Percentiles rank a stretch among this genome's conserved stretches.
These are phyloP conservation scores for Dryadomyces quercus-mongolicae DNA, from an alignment of 2,329 filamentous ascomycete species.

Conservation along the genomic window DNA sequence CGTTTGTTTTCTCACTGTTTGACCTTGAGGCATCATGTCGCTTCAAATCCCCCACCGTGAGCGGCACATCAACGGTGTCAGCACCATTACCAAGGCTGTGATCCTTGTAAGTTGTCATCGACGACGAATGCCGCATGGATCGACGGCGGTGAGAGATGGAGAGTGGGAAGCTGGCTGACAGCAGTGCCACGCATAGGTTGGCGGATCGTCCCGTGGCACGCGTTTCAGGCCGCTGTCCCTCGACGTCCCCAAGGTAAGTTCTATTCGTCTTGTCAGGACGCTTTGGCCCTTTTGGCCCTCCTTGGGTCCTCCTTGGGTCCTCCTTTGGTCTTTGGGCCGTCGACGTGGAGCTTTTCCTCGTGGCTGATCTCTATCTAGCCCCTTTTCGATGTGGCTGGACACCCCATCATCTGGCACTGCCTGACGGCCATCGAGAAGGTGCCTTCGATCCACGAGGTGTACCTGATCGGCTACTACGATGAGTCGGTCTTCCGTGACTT, in stretches of 20 bases:
- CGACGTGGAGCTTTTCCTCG: neutral
- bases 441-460: constrained; percentile 84
- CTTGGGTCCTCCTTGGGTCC: neutral
- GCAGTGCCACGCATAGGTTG: constrained; percentile 50
- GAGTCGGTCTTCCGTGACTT: constrained; percentile 95
- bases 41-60: constrained; percentile 43
- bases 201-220: constrained; percentile 88
- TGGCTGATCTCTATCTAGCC: constrained; percentile 41
- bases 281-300: neutral
- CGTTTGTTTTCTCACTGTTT: neutral
- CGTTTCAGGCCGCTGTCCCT: constrained; percentile 90
- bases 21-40: constrained; percentile 29
- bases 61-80: constrained; percentile 35
- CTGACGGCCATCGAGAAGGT: constrained; percentile 85
- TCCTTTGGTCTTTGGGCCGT: neutral
- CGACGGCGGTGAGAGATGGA: neutral
- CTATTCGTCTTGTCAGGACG: neutral
- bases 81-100: constrained; percentile 74
- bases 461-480: constrained; percentile 98
- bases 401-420: constrained; percentile 98
- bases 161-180: neutral
- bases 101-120: constrained; percentile 59
- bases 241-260: constrained; percentile 81
- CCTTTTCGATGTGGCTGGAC: constrained; percentile 94
- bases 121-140: neutral